These are phyloP conservation scores for Boletus sp. DNA, from an alignment of 768 basidiomycete genomes.

Conservation along the genomic window DNA sequence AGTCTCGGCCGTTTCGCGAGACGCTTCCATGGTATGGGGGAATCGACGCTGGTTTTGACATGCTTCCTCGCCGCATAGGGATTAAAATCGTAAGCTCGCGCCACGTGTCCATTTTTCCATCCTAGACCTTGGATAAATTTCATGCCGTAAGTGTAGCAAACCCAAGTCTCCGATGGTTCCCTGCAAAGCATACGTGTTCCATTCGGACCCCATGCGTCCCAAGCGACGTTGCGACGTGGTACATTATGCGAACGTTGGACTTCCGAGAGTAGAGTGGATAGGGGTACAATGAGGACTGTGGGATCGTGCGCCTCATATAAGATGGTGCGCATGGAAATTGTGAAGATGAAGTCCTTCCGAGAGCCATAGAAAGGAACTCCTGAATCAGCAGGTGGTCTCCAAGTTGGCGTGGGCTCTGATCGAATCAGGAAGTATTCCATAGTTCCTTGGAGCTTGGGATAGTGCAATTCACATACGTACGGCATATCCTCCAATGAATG, in stretches of 20 bases:
- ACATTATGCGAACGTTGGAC: constrained; percentile 13
- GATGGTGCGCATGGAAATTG: constrained; percentile 23
- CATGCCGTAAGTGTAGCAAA: constrained; percentile 36
- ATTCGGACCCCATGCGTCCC: constrained; percentile 33
- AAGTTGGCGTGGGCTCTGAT: constrained; percentile 32
- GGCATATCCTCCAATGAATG: constrained; percentile 11
- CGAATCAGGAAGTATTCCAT: constrained; percentile 28
- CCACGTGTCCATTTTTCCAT: constrained; percentile 19
- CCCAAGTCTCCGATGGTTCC: constrained; percentile 31
- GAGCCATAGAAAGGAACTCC: constrained; percentile 22
- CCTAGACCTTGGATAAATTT: constrained; percentile 28
- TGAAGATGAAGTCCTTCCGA: constrained; percentile 31
- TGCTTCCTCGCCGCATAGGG: constrained; percentile 18
- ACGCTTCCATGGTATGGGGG: constrained; percentile 14
- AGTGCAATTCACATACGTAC: constrained; percentile 26
- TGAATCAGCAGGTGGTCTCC: constrained; percentile 12
- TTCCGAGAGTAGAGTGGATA: constrained; percentile 28
- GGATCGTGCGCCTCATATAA: constrained; percentile 5
- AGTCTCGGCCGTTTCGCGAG: constrained; percentile 13
- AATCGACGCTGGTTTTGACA: constrained; percentile 6
- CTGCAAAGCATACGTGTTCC: constrained; percentile 29
- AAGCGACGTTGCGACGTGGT: constrained; percentile 15
- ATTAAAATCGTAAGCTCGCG: constrained; percentile 35
- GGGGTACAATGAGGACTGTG: constrained; percentile 30
- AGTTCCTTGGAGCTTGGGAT: constrained; percentile 19